A percentile compares a stretch with the other conserved stretches of the same genome.
phyloP scores from a whole-genome alignment of 805 yeast genomes.

The Helenozyma rhizophorensis region DNA sequence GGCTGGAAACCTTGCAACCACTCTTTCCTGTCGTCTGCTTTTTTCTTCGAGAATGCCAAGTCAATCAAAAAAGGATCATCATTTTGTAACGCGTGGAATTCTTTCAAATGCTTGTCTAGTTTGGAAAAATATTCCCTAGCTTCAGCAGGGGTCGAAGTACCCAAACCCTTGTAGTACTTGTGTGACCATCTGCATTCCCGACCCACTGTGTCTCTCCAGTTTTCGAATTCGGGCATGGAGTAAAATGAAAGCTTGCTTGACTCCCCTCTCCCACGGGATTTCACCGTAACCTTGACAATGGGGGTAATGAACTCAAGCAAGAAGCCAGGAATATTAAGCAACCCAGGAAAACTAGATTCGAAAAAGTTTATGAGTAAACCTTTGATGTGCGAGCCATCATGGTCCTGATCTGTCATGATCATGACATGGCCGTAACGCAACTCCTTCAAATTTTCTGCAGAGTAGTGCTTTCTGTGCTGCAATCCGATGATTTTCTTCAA shows the following conservation, averaged over 20 bases:
- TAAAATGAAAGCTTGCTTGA: conserved; percentile 69
- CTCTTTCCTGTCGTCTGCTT: conserved; percentile 95
- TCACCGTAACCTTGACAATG: conserved; percentile 81
- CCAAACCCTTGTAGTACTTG: conserved; percentile 97
- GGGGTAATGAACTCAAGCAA: conserved; percentile 94
- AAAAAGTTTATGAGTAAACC: conserved; percentile 91
- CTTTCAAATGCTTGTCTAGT: conserved; percentile 79
- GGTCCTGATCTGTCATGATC: conserved; percentile 99
- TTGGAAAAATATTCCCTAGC: conserved; percentile 85
- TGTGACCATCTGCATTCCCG: conserved; percentile 74
- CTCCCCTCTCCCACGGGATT: conserved; percentile 48
- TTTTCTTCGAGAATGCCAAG: conserved; percentile 88
- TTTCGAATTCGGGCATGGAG: conserved; percentile 92
- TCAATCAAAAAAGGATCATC: conserved; percentile 78
- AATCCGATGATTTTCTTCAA: conserved; percentile 92
- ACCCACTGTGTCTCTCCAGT: conserved; percentile 88
- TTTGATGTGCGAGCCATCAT: conserved; percentile 97
- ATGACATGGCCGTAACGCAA: conserved; percentile 93
- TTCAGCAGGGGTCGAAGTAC: conserved; percentile 84
- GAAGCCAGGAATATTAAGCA: conserved; percentile 86
- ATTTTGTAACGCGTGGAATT: conserved; percentile 74
- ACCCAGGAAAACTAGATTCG: conserved; percentile 92
- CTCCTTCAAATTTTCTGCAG: conserved; percentile 54
- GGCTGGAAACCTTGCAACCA: conserved; percentile 91
- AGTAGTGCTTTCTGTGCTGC: conserved; percentile 83